phyloP scores from a whole-genome alignment of 179 eudicot genomes.

The Camellia oleifera region DNA sequence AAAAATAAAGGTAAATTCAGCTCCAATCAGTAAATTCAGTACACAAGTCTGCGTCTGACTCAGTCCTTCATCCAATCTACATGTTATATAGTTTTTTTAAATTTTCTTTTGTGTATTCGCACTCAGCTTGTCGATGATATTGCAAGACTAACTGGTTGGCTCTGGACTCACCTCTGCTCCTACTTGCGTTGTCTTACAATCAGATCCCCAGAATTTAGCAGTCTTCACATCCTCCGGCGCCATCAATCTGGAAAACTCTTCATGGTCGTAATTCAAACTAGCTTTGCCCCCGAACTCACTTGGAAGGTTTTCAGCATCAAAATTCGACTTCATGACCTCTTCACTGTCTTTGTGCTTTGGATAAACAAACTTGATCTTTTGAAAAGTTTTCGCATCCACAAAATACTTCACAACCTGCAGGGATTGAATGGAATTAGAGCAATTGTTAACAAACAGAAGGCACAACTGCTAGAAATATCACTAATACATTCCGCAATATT shows the following conservation, averaged over 20 bases:
- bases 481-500: too few species aligned
- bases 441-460: too few species aligned
- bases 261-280: slow-evolving; percentile 47
- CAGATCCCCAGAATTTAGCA: slow-evolving; percentile 50
- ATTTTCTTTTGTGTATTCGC: not conserved
- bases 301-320: slow-evolving; percentile 73
- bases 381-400: slow-evolving; percentile 64
- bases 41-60: too few species aligned
- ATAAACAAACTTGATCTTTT: slow-evolving; percentile 69
- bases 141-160: not conserved
- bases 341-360: slow-evolving; percentile 67
- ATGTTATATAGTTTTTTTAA: too few species aligned
- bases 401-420: slow-evolving; percentile 78
- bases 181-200: too few species aligned
- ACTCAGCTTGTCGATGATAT: not conserved
- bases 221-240: slow-evolving; percentile 43
- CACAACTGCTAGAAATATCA: too few species aligned
- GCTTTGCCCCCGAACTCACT: slow-evolving; percentile 56
- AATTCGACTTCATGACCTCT: slow-evolving; percentile 67
- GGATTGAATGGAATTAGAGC: too few species aligned
- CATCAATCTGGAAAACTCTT: slow-evolving; percentile 54
- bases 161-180: not conserved
- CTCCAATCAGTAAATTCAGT: too few species aligned
- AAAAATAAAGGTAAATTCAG: too few species aligned
- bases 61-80: not conserved